Conservation (phyloP, 164 flowering plant species). For the Vitis rupestris region DNA sequence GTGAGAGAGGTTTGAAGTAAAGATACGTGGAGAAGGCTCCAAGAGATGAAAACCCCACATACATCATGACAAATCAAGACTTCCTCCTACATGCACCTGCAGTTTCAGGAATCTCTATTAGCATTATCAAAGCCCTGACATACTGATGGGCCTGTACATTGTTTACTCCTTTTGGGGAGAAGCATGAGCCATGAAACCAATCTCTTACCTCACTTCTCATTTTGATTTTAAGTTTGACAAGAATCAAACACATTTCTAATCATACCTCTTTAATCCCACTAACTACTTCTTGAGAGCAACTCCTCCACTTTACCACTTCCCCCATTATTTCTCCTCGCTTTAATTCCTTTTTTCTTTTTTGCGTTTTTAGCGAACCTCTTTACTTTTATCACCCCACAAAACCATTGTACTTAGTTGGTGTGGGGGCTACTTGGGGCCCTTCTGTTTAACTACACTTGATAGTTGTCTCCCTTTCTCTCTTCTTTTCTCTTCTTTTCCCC, state of each 20-base stretch:
- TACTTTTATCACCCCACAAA: no score
- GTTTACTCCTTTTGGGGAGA: slow-evolving; percentile 9
- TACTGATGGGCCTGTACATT: slow-evolving; percentile 3
- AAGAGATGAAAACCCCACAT: slow-evolving; percentile 2
- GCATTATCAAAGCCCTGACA: slow-evolving; percentile 5
- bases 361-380: no score
- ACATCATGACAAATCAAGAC: slow-evolving; percentile 16
- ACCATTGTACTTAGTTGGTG: no score
- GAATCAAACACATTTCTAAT: neutral
- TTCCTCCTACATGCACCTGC: slow-evolving; percentile 4
- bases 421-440: no score
- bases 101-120: slow-evolving; percentile 15
- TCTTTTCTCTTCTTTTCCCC: no score
- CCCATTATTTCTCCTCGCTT: neutral
- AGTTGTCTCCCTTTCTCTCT: no score
- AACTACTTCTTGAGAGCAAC: neutral
- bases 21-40: neutral
- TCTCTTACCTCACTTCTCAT: neutral
- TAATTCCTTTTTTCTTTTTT: no score
- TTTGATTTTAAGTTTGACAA: slow-evolving; percentile 1
- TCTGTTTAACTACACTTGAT: no score
- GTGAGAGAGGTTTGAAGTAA: neutral
- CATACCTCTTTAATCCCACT: slow-evolving; percentile 2
- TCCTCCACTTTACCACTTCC: slow-evolving; percentile 6
- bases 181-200: slow-evolving; percentile 5